Percentiles rank a stretch among this genome's conserved stretches.
Evolutionary conservation across 2,329 filamentous ascomycete species (phyloP).

Genomic region (Fusarium transvaalense): DNA sequence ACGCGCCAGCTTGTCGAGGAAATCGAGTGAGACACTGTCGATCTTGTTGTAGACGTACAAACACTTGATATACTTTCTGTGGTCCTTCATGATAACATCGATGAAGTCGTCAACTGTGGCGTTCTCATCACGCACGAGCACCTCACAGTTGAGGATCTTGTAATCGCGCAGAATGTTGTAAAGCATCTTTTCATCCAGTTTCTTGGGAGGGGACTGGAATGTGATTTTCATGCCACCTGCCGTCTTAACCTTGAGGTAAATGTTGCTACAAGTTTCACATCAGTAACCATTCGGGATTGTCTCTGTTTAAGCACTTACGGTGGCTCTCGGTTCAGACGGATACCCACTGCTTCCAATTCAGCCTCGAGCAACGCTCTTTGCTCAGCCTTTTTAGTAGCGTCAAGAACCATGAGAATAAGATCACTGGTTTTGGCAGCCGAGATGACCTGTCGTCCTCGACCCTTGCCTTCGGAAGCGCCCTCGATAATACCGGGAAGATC

Average conservation of each 20-base stretch:
- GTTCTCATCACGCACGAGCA: slow-evolving; percentile 93
- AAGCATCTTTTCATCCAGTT: slow-evolving; percentile 96
- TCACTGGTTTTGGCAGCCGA: slow-evolving; percentile 98
- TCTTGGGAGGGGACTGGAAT: slow-evolving; percentile 88
- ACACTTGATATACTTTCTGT: slow-evolving; percentile 94
- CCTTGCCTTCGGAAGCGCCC: slow-evolving; percentile 94
- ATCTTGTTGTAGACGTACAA: slow-evolving; percentile 99
- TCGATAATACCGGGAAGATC: slow-evolving; percentile 99
- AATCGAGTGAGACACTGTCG: slow-evolving; percentile 92
- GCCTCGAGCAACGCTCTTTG: slow-evolving; percentile 90
- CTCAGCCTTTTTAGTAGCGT: slow-evolving; percentile 96
- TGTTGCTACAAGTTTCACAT: slow-evolving; percentile 72
- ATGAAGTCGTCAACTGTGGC: slow-evolving; percentile 98
- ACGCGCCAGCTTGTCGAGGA: slow-evolving; percentile 89
- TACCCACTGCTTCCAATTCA: slow-evolving; percentile 94
- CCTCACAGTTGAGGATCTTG: slow-evolving; percentile 98
- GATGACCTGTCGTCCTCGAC: slow-evolving; percentile 94
- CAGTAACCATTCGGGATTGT: slow-evolving; percentile 14
- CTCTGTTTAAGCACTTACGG: slow-evolving; percentile 69
- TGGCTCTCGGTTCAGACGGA: slow-evolving; percentile 89
- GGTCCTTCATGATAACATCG: slow-evolving; percentile 99
- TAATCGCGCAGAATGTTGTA: slow-evolving; percentile 98
- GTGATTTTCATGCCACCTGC: slow-evolving; percentile 99
- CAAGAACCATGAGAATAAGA: slow-evolving; percentile 94
- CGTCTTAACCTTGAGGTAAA: slow-evolving; percentile 96